These are phyloP conservation scores for Trypanosoma congolense DNA, from an alignment of 208 protist genomes.

Conservation along the genomic window DNA sequence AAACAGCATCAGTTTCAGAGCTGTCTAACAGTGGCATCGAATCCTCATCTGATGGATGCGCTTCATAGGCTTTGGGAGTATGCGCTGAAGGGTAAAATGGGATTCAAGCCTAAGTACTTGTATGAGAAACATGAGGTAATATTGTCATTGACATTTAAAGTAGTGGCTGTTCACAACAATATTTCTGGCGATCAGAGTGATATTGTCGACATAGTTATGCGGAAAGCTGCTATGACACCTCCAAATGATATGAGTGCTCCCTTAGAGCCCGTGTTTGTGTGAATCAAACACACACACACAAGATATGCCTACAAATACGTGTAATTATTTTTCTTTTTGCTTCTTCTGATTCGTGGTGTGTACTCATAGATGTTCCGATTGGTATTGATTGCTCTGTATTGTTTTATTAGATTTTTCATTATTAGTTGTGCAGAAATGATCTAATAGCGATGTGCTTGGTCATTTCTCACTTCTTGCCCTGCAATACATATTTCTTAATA, in stretches of 20 bases:
- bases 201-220: conserved; percentile 33
- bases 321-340: too few species aligned
- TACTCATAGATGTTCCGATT: too few species aligned
- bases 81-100: conserved; percentile 29
- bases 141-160: conserved; percentile 28
- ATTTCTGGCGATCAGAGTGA: conserved; percentile 22
- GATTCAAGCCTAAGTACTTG: conserved; percentile 17
- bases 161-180: conserved; percentile 58
- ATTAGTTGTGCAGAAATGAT: too few species aligned
- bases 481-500: too few species aligned
- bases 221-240: conserved; percentile 24
- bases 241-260: conserved; percentile 26
- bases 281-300: conserved; percentile 1
- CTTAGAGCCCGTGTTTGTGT: conserved; percentile 29
- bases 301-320: too few species aligned
- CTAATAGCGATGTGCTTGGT: background rate
- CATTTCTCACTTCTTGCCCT: background rate
- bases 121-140: conserved; percentile 22
- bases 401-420: too few species aligned
- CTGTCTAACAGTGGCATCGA: conserved; percentile 43
- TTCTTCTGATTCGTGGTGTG: too few species aligned
- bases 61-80: conserved; percentile 39
- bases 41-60: conserved; percentile 52
- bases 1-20: conserved; percentile 51
- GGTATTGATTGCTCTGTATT: too few species aligned